Evolutionary conservation across 345 rosid genomes (phyloP).

Genomic region (Gossypium longicalyx): DNA sequence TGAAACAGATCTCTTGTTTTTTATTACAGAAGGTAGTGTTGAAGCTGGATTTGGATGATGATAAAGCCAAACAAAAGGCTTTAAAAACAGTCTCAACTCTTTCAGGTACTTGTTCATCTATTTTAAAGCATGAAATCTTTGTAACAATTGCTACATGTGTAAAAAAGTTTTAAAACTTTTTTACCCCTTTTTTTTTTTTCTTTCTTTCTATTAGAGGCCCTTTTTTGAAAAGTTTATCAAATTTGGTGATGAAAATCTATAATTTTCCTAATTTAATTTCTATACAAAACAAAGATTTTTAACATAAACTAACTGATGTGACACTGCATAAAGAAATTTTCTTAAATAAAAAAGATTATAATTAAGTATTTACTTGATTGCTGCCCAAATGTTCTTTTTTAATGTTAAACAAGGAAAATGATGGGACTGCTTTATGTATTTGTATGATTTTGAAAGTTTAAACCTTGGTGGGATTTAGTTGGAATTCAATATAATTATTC

Average conservation of each 20-base stretch:
- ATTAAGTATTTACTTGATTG: neutral
- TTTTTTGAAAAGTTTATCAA: neutral
- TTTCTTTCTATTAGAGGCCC: neutral
- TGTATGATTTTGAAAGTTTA: neutral
- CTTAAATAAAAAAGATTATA: neutral
- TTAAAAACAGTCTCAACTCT: conserved; percentile 75
- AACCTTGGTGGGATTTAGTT: too few relatives aligned
- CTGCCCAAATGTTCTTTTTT: neutral
- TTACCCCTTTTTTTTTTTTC: neutral
- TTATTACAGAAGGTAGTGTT: conserved; percentile 68
- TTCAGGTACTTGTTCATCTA: conserved; percentile 42
- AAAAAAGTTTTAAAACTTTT: neutral
- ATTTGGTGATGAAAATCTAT: neutral
- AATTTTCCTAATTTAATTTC: neutral
- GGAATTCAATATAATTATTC: too few relatives aligned
- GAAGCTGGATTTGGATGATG: conserved; percentile 69
- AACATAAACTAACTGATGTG: neutral
- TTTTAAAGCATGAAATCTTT: neutral
- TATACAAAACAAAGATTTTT: neutral
- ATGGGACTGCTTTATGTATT: neutral
- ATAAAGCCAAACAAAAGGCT: conserved; percentile 85
- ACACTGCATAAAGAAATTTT: neutral
- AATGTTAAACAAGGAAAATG: neutral
- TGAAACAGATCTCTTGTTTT: conserved; percentile 22
- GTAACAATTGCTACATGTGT: neutral